Evolutionary conservation across 2,329 filamentous ascomycete genomes (phyloP), one percentile per base, ranked within the genome.

Genomic region (Sporothrix inflata): DNA sequence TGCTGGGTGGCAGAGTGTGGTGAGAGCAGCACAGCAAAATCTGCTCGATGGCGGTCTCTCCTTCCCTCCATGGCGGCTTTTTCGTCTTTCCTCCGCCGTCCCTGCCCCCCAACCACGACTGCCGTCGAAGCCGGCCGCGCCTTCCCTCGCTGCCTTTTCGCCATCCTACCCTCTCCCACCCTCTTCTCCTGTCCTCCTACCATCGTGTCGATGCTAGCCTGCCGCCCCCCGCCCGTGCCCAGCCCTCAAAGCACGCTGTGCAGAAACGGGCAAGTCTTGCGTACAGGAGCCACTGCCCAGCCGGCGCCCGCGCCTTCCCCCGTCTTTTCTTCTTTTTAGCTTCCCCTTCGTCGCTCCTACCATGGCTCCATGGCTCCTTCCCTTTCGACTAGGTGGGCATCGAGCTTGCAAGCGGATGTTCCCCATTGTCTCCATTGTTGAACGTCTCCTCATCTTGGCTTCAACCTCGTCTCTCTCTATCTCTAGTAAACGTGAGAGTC

Each of bases 221-320:
- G 45, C 45, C 51, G 21, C 51, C 47, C 47, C 8, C 51, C 51
- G 51, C 51, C 8, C 51, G 24, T 55, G 51, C 51, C 51, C 21
- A 53, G 49, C 21, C 49, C 53, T 60, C 53, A 16, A 45, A 24
- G 11, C 21, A 60, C 51, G 51, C 67, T 69, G 67, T 57, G 27
- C 68, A 63, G 68, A 70, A 70, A 63, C 55, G 27, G 68, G 55
- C 19, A 70, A 70, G 51, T 70, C 68, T 70, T 70, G 40, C 68
- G 68, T 61, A 4, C 24, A 49, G 63, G 19, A 65, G 60, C 60
- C 38, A 65, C 57, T 40, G 63, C 42, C 63, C 42, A 66, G 63
- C 42, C 65, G 65, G 65, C 65, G 45, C 5, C 63, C 42, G 16
- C 16, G 42, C 63, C 63, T 67, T 38, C 45, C 63, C 63, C 45